Evolutionary conservation across 2,329 filamentous ascomycete species (phyloP).

Genomic region (Aschersonia sp.): DNA sequence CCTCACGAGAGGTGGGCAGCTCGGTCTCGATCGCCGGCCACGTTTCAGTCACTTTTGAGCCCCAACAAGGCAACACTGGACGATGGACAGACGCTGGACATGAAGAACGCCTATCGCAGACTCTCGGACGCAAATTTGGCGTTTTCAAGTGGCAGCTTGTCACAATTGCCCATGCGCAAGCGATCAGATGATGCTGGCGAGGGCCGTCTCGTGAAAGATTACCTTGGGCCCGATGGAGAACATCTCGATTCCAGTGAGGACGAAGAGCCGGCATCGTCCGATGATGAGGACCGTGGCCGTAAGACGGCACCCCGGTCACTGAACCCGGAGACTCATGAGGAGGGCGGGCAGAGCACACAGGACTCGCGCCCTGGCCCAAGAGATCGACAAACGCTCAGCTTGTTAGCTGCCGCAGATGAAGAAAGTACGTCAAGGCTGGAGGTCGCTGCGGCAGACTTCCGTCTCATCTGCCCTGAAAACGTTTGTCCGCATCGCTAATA

Average conservation of each 20-base stretch:
- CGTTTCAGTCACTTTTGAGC: conserved; percentile 11
- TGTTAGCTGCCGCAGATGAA: conserved; percentile 63
- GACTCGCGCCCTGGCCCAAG: conserved; percentile 17
- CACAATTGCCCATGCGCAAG: conserved; percentile 45
- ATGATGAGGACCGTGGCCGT: conserved; percentile 53
- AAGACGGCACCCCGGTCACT: conserved; percentile 35
- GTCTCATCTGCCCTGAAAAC: background rate
- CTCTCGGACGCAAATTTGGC: conserved; percentile 59
- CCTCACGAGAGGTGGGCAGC: conserved; percentile 31
- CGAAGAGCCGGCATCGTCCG: conserved; percentile 47
- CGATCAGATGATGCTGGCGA: conserved; percentile 23
- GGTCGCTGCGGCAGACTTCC: background rate
- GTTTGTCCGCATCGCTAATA: background rate
- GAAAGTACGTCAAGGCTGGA: conserved; percentile 45
- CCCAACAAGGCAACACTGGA: conserved; percentile 34
- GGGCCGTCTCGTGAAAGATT: conserved; percentile 53
- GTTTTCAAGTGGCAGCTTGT: conserved; percentile 46
- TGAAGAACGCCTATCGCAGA: conserved; percentile 54
- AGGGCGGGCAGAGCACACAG: conserved; percentile 18
- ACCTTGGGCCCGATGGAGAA: conserved; percentile 50
- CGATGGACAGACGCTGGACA: conserved; percentile 48
- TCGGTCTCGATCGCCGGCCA: conserved; percentile 22
- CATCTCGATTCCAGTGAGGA: conserved; percentile 58
- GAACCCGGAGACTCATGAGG: conserved; percentile 24
- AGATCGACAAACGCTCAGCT: conserved; percentile 36